Evolutionary conservation across 345 rosid genomes (phyloP), one percentile per base, ranked within the genome.

Genomic region (Syzygium aqueum): DNA sequence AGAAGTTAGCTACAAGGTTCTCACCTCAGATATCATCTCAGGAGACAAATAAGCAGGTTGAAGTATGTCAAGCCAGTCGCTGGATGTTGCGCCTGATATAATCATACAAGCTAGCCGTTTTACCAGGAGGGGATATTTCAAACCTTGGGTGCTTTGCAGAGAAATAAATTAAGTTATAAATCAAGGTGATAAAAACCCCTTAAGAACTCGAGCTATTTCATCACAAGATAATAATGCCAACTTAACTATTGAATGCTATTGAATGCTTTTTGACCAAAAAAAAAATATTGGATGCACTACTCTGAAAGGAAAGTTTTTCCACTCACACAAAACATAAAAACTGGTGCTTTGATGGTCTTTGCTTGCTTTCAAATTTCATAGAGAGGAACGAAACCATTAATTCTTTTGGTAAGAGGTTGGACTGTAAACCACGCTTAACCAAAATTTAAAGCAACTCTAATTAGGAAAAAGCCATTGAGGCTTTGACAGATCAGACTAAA

Each of bases 101-200:
- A 96, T 91, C 95, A 93, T 92, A 88, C 98, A 94, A 88, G 94
- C 94, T 90, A 96, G 91, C 90, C 98, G 94, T 91, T 93, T 97
- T 61, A 93, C 96, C 89, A 97, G 88, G 89, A 93, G 96, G 46
- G 98, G 99, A 91, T 94, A 97, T 92, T 96, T 97, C 89, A 96
- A 87, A 86, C 96, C 95, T 84, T 90, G 92, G 85, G 89, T 87
- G 92, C 99, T 97, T 88, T 86, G 85, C 49, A 88, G 80, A 61
- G 51, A 86, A 33, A 90, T 50, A 65, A 40, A 46, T 73, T 51
- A 85, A 77, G 85, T 86, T 25, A 89, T 51, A 88, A 25, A 73
- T 19, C 25, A 73, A 73, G 82, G 37, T 73, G 15, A 19, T 37
- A 7, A 27, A 37, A 73, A 73, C 82, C 25, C 22, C 82, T 19